A percentile compares a stretch with the other conserved stretches of the same genome.
Evolutionary conservation across 169 alveolate genomes (phyloP).

Genomic region (Plasmodium inui): DNA sequence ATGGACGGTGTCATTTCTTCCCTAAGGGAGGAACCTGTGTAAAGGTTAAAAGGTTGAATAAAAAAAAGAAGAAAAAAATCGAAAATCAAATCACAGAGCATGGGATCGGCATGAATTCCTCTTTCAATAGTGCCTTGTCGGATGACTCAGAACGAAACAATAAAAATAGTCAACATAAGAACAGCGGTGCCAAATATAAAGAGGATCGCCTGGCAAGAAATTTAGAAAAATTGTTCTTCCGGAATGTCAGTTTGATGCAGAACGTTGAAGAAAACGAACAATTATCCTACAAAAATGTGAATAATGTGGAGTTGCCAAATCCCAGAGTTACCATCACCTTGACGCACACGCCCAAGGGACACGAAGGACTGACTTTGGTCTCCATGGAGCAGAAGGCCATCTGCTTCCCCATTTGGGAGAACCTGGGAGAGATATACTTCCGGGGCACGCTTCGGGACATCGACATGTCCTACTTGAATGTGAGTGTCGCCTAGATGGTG

Average conservation of each 20-base stretch:
- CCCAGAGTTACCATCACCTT: conserved; percentile 66
- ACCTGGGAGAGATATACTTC: conserved; percentile 84
- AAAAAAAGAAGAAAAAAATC: conserved; percentile 41
- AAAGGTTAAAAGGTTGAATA: conserved; percentile 3
- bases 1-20: conserved; percentile 6
- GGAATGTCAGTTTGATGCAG: conserved; percentile 54
- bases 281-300: conserved; percentile 42
- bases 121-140: conserved; percentile 29
- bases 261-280: conserved; percentile 39
- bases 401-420: conserved; percentile 84
- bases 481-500: not conserved
- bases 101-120: not conserved
- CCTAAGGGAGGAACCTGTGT: conserved; percentile 12
- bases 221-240: conserved; percentile 32
- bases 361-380: conserved; percentile 32
- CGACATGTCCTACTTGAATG: conserved; percentile 80
- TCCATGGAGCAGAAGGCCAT: conserved; percentile 65
- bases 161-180: not conserved
- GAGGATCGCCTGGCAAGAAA: conserved; percentile 21
- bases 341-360: conserved; percentile 52
- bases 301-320: conserved; percentile 40
- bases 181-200: not conserved
- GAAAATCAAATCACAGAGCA: not conserved
- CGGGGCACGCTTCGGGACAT: conserved; percentile 88
- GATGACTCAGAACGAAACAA: conserved; percentile 10